Conservation (phyloP, 176 grass and related monocot species). For the Ananas comosus region DNA sequence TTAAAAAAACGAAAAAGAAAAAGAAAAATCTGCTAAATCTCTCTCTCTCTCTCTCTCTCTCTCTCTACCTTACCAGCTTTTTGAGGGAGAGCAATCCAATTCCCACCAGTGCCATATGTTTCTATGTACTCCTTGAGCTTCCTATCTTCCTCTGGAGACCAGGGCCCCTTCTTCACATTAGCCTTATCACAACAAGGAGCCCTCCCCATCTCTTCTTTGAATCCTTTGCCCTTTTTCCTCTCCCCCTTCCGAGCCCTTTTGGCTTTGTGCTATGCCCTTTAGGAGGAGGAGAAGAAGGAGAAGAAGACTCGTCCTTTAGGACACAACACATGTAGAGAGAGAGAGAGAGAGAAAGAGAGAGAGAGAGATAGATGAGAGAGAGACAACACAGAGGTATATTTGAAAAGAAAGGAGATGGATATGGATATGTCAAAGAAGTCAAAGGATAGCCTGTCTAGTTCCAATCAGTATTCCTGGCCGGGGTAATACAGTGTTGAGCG, state of each 20-base stretch:
- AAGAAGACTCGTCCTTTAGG: neutral
- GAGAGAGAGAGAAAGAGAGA: constrained; percentile 6
- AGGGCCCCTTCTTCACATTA: constrained; percentile 72
- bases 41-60: constrained; percentile 8
- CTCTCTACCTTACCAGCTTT: constrained; percentile 38
- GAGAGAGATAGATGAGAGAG: neutral
- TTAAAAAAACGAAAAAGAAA: too few species aligned
- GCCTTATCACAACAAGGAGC: constrained; percentile 76
- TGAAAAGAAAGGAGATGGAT: constrained; percentile 25
- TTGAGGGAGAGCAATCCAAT: constrained; percentile 62
- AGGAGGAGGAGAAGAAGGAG: neutral
- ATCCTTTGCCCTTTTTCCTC: neutral
- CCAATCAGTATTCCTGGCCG: neutral
- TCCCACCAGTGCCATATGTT: constrained; percentile 49
- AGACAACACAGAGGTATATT: constrained; percentile 22
- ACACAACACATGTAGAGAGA: neutral
- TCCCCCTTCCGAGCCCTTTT: neutral
- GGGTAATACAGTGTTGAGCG: too few species aligned
- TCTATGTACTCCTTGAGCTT: constrained; percentile 80
- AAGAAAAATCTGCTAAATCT: neutral
- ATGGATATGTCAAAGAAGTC: neutral
- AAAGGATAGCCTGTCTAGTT: neutral
- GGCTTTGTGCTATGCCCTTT: neutral
- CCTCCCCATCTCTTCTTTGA: constrained; percentile 39
- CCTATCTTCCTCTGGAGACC: constrained; percentile 69